Percentiles rank a stretch among this genome's conserved stretches.
Evolutionary conservation across 306 rosid genomes (phyloP).

Genomic region (Carpinus fangiana): DNA sequence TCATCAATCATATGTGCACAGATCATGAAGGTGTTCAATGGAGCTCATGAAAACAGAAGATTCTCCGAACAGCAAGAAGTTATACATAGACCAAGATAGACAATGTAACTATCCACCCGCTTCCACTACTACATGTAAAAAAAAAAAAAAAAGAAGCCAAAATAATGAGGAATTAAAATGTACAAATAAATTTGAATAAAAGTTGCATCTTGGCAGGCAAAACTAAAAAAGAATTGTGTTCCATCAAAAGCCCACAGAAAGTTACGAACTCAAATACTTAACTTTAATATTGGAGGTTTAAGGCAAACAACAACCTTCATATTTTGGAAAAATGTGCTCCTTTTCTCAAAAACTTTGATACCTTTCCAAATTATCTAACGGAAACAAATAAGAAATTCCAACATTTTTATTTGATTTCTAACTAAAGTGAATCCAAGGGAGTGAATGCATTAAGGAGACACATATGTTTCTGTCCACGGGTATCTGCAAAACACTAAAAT

Average conservation of each 20-base stretch:
- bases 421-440: not conserved
- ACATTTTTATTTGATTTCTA: not conserved
- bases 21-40: slow-evolving; percentile 33
- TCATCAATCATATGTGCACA: slow-evolving; percentile 32
- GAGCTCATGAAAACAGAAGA: slow-evolving; percentile 42
- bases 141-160: slow-evolving; percentile 12
- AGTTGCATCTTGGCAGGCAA: not conserved
- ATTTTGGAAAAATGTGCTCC: slow-evolving; percentile 17
- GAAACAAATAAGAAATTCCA: slow-evolving; percentile 6
- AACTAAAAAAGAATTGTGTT: not conserved
- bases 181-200: slow-evolving; percentile 28
- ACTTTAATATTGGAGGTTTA: slow-evolving; percentile 25
- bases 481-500: not conserved
- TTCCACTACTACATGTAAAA: slow-evolving; percentile 39
- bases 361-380: slow-evolving; percentile 19
- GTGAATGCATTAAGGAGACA: not conserved
- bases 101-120: slow-evolving; percentile 37
- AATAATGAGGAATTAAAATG: slow-evolving; percentile 30
- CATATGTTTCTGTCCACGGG: not conserved
- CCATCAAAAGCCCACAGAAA: slow-evolving; percentile 22
- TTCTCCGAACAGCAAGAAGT: slow-evolving; percentile 37
- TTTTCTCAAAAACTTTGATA: slow-evolving; percentile 27
- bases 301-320: slow-evolving; percentile 17
- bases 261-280: slow-evolving; percentile 26
- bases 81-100: slow-evolving; percentile 35